Base-by-base conservation (phyloP, 2,329 filamentous ascomycete species). In the Berkeleyomyces basicola region DNA sequence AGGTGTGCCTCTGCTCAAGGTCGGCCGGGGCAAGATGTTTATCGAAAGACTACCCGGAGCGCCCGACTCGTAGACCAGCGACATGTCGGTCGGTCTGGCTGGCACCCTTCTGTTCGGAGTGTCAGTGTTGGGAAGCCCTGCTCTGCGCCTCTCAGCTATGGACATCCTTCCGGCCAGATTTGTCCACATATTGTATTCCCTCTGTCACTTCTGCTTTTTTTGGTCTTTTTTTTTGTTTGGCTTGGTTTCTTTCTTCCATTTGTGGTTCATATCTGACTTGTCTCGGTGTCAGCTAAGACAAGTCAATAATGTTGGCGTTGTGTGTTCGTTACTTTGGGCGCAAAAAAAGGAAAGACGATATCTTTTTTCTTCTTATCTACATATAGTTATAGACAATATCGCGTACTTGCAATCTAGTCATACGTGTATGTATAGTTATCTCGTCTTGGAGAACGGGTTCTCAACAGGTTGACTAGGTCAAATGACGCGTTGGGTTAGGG, bases 11-110 rank as follows among this genome's bases (percentile, higher is more conserved):
- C 83, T 88, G 68, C 80, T 96, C 78, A 90, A 85, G 70, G 89
- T 93, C 37, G 88, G 87, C 4, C 82, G 88, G 70, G 90, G 88
- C 55, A 96, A 96, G 74, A 97, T 96, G 74, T 86, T 92, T 58
- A 93, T 99, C 70, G 93, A 97, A 78, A 83, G 91, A 69, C 74
- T 96, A 66, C 91, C 91, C 4, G 88, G 90, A 73, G 89, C 88
- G 44, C 88, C 88, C 42, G 85, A 90, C 58, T 74, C 68, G 67
- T 71, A 70, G 55, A 61, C 11, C 39, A 2, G 16, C 11, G 55
- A 16, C 42, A 23, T 23, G 23, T 23, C 23, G 23, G 23, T 23
- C 23, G 23, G 23, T 23, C 23, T 1, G 23, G 1, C 23, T 23
- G 23, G 23, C 23, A 23, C 23, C 23, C 23, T 23, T 23, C 23